Percentiles rank a stretch among this genome's conserved stretches.
These are phyloP conservation scores for Berkeleyomyces basicola DNA, from an alignment of 2,329 filamentous ascomycete genomes.

Conservation along the genomic window DNA sequence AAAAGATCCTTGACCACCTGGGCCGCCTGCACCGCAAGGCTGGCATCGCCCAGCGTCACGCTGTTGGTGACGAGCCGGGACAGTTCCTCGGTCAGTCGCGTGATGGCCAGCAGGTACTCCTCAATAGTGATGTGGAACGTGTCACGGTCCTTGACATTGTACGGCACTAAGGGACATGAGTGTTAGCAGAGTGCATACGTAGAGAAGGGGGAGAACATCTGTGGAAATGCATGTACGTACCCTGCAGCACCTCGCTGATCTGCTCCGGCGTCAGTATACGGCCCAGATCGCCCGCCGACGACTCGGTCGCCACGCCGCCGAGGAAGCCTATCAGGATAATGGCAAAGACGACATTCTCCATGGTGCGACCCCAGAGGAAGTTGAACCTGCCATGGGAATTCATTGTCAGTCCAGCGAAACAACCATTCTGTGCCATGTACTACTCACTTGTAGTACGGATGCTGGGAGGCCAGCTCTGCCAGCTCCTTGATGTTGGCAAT, in stretches of 20 bases:
- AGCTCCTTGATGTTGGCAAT: slow-evolving; percentile 55
- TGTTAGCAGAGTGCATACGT: not conserved
- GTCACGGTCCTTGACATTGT: slow-evolving; percentile 79
- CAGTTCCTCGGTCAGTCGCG: slow-evolving; percentile 78
- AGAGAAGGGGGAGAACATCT: not conserved
- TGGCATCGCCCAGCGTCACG: slow-evolving; percentile 79
- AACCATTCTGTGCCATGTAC: not conserved
- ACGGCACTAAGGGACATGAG: slow-evolving; percentile 45
- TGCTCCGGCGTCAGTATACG: slow-evolving; percentile 76
- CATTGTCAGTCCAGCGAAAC: no score
- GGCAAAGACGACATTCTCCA: slow-evolving; percentile 59
- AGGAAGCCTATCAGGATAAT: slow-evolving; percentile 55
- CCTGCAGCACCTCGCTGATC: slow-evolving; percentile 58
- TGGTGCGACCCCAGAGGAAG: slow-evolving; percentile 62
- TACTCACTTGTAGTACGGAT: slow-evolving; percentile 85
- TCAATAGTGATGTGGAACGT: slow-evolving; percentile 93
- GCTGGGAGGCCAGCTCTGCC: slow-evolving; percentile 55
- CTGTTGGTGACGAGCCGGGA: slow-evolving; percentile 83
- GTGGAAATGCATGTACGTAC: slow-evolving; percentile 26
- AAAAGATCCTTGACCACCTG: slow-evolving; percentile 90
- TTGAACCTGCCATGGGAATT: slow-evolving; percentile 43
- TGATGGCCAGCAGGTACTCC: slow-evolving; percentile 83
- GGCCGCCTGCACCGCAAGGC: slow-evolving; percentile 72
- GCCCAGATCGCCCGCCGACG: slow-evolving; percentile 36
- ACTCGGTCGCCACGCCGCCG: slow-evolving; percentile 47